Evolutionary conservation across 257 asterid species (phyloP), one percentile per base, ranked within the genome.

Genomic region (Parsonsia alboflavescens): DNA sequence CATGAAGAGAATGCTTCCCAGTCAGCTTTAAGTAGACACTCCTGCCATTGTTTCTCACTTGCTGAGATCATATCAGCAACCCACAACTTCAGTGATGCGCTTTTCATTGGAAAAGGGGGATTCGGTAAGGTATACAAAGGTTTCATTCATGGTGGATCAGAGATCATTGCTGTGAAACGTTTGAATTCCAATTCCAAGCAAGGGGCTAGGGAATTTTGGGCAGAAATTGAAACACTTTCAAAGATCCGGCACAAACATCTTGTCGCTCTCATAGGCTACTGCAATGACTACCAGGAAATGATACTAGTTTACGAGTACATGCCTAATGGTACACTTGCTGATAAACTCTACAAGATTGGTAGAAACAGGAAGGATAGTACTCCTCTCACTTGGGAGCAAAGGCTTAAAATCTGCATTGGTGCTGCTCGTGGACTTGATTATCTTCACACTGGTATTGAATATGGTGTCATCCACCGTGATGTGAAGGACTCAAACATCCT

Each of bases 341-440:
- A 77, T 39, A 72, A 71, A 8, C 39, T 77, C 0, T 71, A 77
- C 76, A 63, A 63, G 56, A 6, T 44, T 15, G 28, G 66, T 1
- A 42, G 45, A 66, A 67, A 66, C 2, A 68, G 68, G 30, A 66
- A 10, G 46, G 68, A 65, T 16, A 39, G 30, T 5, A 17, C 56
- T 62, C 75, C 76, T 71, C 80, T 77, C 1, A 70, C 72, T 10
- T 77, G 80, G 76, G 76, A 71, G 41, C 56, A 70, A 70, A 71
- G 80, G 68, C 72, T 77, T 16, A 41, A 30, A 50, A 77, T 77
- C 4, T 77, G 80, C 76, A 77, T 75, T 6, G 78, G 78, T n/a
- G 68, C 78, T 66, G 78, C 78, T 24, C 78, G 73, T 21, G 78
- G 73, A 13, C 78, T 75, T 15, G 78, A 65, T 22, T 75, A 75